These are phyloP conservation scores for Vaucheria bursata DNA, from an alignment of 352 stramenopile genomes.

Conservation along the genomic window DNA sequence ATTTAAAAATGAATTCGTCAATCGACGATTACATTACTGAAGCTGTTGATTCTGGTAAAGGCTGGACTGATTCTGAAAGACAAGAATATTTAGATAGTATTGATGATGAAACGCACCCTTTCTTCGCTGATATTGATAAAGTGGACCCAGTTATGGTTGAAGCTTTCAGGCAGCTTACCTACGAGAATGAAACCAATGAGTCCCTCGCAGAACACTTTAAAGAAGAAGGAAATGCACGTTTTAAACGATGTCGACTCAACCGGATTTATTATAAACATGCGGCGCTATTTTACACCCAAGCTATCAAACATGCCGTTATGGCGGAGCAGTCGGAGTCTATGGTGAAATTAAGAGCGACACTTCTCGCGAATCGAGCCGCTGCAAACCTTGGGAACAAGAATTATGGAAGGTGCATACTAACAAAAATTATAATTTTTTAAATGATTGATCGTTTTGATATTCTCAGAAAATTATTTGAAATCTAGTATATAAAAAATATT, in stretches of 20 bases:
- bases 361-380: conserved; percentile 30
- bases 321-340: conserved; percentile 14
- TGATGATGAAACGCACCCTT: conserved; percentile 37
- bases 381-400: conserved; percentile 45
- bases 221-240: conserved; percentile 29
- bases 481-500: background rate
- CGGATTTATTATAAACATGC: conserved; percentile 42
- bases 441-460: background rate
- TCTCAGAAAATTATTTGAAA: background rate
- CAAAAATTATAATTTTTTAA: background rate
- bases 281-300: conserved; percentile 39
- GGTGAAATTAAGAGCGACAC: background rate
- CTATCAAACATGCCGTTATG: conserved; percentile 18
- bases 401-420: conserved; percentile 26
- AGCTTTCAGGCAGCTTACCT: conserved; percentile 44
- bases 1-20: too few species aligned
- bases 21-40: too few species aligned
- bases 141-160: conserved; percentile 35
- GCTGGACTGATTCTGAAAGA: conserved; percentile 37
- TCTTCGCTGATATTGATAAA: conserved; percentile 39
- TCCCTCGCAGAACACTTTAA: conserved; percentile 19
- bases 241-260: conserved; percentile 37
- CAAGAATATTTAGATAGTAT: conserved; percentile 29
- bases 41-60: conserved; percentile 22
- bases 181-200: conserved; percentile 42